Conservation (phyloP, 768 basidiomycete genomes). For the Tylopilus plumbeoviolaceoides region DNA sequence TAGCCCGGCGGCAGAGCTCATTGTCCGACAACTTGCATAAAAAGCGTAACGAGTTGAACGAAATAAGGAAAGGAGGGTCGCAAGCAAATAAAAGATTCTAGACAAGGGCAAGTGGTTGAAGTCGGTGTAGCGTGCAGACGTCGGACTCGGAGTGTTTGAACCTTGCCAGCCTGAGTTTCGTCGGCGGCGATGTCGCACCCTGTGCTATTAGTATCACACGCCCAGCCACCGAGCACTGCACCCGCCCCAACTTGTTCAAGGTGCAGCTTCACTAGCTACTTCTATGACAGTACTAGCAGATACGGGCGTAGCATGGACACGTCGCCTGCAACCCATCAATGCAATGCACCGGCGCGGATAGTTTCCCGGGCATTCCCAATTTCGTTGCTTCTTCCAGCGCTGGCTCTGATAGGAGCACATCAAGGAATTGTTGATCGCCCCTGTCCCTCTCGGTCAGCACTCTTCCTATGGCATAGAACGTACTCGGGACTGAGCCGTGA, state of each 20-base stretch:
- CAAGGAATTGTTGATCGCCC: neutral
- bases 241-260: neutral
- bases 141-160: conserved; percentile 10
- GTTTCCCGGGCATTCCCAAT: neutral
- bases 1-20: conserved; percentile 52
- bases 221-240: neutral
- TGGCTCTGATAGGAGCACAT: neutral
- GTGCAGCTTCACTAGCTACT: too few species aligned
- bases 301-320: too few species aligned
- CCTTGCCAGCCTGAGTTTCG: conserved; percentile 7
- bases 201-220: conserved; percentile 14
- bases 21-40: conserved; percentile 29
- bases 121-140: conserved; percentile 3
- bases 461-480: neutral
- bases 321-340: neutral
- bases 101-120: neutral
- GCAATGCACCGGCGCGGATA: neutral
- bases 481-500: conserved; percentile 4
- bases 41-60: conserved; percentile 2
- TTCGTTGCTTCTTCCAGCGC: neutral
- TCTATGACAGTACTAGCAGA: neutral
- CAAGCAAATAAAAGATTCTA: conserved; percentile 4
- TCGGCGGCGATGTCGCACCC: neutral
- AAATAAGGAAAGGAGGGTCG: conserved; percentile 3
- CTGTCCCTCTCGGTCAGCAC: neutral